Evolutionary conservation across 1,139 yeast species (phyloP).

Genomic region (Lodderomyces theae): DNA sequence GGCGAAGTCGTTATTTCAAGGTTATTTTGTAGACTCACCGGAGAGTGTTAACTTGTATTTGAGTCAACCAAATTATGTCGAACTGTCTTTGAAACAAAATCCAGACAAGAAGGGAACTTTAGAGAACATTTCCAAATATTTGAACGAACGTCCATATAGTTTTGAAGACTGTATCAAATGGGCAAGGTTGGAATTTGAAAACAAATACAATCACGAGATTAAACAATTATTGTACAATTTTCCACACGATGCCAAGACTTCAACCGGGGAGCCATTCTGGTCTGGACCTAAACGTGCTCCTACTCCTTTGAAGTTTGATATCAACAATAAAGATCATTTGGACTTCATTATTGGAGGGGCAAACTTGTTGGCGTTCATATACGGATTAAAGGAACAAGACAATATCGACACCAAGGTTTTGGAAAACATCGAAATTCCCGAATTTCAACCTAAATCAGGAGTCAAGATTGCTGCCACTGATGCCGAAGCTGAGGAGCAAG

Average conservation of each 20-base stretch:
- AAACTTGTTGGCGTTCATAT: slow-evolving; percentile 83
- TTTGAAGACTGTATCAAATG: slow-evolving; percentile 94
- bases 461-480: slow-evolving; percentile 85
- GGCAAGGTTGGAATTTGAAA: slow-evolving; percentile 91
- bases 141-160: slow-evolving; percentile 77
- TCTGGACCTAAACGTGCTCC: slow-evolving; percentile 98
- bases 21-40: slow-evolving; percentile 86
- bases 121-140: slow-evolving; percentile 69
- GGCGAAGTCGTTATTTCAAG: slow-evolving; percentile 95
- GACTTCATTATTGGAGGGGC: slow-evolving; percentile 88
- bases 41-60: slow-evolving; percentile 90
- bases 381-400: slow-evolving; percentile 65
- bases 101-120: slow-evolving; percentile 88
- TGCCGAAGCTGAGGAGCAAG: slow-evolving; percentile 81
- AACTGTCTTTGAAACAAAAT: slow-evolving; percentile 83
- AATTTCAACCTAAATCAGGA: slow-evolving; percentile 71
- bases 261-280: slow-evolving; percentile 95
- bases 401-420: slow-evolving; percentile 46
- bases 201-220: slow-evolving; percentile 79
- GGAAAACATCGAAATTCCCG: slow-evolving; percentile 38
- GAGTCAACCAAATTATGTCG: slow-evolving; percentile 90
- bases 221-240: slow-evolving; percentile 87
- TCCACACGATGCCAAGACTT: slow-evolving; percentile 89
- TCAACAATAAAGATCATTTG: slow-evolving; percentile 71
- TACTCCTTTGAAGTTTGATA: slow-evolving; percentile 72